These are phyloP conservation scores for Ascoidea rubescens DNA, from an alignment of 805 yeast genomes.

Conservation along the genomic window DNA sequence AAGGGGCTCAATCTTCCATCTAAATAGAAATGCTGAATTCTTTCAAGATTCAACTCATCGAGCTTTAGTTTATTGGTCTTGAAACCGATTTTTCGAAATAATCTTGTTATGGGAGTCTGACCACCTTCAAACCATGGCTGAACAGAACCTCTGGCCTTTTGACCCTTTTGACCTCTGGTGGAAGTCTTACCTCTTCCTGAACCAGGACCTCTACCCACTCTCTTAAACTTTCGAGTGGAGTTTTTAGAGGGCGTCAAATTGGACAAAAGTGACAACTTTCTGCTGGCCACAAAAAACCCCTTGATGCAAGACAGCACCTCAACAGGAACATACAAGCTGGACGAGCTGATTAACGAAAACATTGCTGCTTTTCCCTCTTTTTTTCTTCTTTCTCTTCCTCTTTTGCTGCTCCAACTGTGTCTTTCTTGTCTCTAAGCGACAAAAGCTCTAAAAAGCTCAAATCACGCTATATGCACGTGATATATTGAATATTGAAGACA, in stretches of 20 bases:
- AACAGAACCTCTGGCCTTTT: slow-evolving; percentile 85
- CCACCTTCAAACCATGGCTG: slow-evolving; percentile 98
- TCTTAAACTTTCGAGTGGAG: slow-evolving; percentile 44
- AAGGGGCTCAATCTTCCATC: slow-evolving; percentile 38
- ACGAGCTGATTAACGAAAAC: no score
- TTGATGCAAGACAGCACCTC: no score
- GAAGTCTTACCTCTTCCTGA: slow-evolving; percentile 89
- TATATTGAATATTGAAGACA: no score
- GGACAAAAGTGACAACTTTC: slow-evolving; percentile 31
- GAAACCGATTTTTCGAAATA: slow-evolving; percentile 84
- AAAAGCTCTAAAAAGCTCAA: no score
- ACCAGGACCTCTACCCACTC: slow-evolving; percentile 95
- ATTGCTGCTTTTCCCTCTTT: no score
- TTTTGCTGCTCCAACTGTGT: no score
- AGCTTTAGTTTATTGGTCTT: slow-evolving; percentile 44
- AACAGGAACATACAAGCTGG: no score
- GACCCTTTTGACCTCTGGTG: slow-evolving; percentile 98
- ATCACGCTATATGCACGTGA: no score
- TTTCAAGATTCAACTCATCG: slow-evolving; percentile 48
- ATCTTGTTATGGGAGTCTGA: slow-evolving; percentile 80
- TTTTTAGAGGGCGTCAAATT: slow-evolving; percentile 44
- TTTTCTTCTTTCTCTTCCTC: no score
- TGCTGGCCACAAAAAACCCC: background rate
- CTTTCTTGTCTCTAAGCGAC: no score
- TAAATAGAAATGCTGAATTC: slow-evolving; percentile 59